phyloP scores from a whole-genome alignment of 2,329 filamentous ascomycete genomes.

The Epichloe gansuensis region DNA sequence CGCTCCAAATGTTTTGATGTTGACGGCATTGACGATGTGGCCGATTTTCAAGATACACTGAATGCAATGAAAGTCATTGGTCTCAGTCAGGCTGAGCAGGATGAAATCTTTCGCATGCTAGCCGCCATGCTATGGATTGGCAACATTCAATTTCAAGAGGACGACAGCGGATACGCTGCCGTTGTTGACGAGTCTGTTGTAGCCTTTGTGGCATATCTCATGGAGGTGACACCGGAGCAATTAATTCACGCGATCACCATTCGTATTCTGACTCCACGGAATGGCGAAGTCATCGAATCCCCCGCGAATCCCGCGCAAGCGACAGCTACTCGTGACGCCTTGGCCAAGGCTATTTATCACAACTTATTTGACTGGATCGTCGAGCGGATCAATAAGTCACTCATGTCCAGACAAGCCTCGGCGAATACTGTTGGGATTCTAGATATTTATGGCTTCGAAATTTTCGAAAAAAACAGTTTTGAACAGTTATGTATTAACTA shows the following conservation, averaged over 20 bases:
- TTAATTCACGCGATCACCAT: conserved; percentile 82
- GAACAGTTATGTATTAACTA: conserved; percentile 99
- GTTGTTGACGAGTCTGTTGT: conserved; percentile 84
- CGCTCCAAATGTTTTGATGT: conserved; percentile 91
- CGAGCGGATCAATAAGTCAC: conserved; percentile 73
- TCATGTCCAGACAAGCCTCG: conserved; percentile 64
- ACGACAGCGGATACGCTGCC: conserved; percentile 76
- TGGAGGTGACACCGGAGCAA: conserved; percentile 72
- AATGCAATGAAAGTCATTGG: conserved; percentile 94
- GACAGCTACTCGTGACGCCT: conserved; percentile 71
- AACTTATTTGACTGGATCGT: conserved; percentile 99
- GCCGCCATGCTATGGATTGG: conserved; percentile 87
- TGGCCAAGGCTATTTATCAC: conserved; percentile 92
- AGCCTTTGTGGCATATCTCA: conserved; percentile 84
- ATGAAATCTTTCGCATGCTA: conserved; percentile 93
- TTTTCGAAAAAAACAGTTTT: conserved; percentile 98
- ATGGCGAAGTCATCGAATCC: conserved; percentile 58
- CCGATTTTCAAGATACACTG: conserved; percentile 80
- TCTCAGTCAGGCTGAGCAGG: conserved; percentile 74
- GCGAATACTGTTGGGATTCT: conserved; percentile 87
- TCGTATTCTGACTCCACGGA: conserved; percentile 62
- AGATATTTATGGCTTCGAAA: conserved; percentile 98
- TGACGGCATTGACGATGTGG: conserved; percentile 79
- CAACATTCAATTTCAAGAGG: conserved; percentile 83
- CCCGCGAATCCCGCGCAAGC: conserved; percentile 84